Evolutionary conservation across 495 filamentous ascomycete species (phyloP).

Genomic region (Neurospora pannonica): DNA sequence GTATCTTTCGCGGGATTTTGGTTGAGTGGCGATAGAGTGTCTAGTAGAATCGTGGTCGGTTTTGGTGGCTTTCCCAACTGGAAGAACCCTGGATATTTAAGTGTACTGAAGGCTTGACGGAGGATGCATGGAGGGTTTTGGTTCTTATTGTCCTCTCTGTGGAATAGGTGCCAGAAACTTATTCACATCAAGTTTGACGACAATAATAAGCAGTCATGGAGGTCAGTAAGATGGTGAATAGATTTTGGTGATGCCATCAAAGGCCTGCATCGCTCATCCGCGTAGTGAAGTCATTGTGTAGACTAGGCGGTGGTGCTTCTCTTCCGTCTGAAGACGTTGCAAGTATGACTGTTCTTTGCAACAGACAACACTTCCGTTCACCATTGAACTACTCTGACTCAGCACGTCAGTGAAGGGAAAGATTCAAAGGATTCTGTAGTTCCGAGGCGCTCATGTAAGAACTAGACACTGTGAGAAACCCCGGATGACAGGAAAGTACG

Average conservation of each 20-base stretch:
- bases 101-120: too few relatives aligned
- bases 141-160: neutral
- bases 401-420: neutral
- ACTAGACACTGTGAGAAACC: neutral
- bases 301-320: neutral
- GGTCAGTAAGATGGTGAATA: neutral
- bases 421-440: neutral
- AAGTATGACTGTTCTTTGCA: neutral
- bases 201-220: neutral
- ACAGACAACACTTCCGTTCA: neutral
- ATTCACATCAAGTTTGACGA: neutral
- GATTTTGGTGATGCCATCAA: neutral
- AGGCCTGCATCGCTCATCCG: neutral
- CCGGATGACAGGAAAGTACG: neutral
- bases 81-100: neutral
- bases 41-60: neutral
- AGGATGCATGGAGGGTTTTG: too few relatives aligned
- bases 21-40: neutral
- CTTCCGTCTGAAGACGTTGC: neutral
- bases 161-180: neutral
- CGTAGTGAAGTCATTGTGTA: neutral
- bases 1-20: neutral
- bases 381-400: neutral
- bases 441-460: too few relatives aligned
- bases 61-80: neutral